Base-by-base conservation (phyloP, 2,329 filamentous ascomycete species). In the Sphaerulina musiva region DNA sequence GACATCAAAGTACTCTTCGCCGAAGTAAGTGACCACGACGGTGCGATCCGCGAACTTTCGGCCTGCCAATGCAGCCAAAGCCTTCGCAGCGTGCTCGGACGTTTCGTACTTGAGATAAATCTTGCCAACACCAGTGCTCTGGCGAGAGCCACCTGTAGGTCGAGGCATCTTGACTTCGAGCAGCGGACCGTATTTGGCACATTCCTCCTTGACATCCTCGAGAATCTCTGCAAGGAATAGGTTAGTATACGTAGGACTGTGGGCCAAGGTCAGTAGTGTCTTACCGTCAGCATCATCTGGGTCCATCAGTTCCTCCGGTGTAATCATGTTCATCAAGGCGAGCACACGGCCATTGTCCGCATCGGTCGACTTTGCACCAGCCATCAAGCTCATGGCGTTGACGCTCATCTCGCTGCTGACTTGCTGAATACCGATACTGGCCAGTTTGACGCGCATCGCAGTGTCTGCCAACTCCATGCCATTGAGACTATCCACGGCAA, bases 281-380 rank as follows among this genome's bases (percentile, higher is more conserved):
- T 68, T 79, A 91, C 92, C 92, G 73, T 96, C 88, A 67, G 96
- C 97, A 67, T 98, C 93, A 36, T 97, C 91, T 48, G 84, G 85
- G 68, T 97, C 91, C 73, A 96, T 83, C 23, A 98, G 77, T 73
- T 98, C 93, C 65, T 98, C 93, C 0, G 90, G 80, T 0, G 93
- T 98, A 36, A 98, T 92, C 93, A 98, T 98, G 76, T 98, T 98
- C 67, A 98, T 81, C 58, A 98, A 77, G 73, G 95, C 92, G 57
- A 98, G 71, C 12, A 98, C 92, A 53, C 88, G 82, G 61, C 87
- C 87, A 56, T 85, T 83, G 63, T 95, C 90, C 56, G 91, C 87
- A 53, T 80, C 80, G 38, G 87, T 86, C 2, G 85, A 89, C 40
- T 63, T 63, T 17, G 93, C 95, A 54, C 92, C 91, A 38, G 93